Base-by-base conservation (phyloP, 495 filamentous ascomycete species). In the Trichoderma reesei region DNA sequence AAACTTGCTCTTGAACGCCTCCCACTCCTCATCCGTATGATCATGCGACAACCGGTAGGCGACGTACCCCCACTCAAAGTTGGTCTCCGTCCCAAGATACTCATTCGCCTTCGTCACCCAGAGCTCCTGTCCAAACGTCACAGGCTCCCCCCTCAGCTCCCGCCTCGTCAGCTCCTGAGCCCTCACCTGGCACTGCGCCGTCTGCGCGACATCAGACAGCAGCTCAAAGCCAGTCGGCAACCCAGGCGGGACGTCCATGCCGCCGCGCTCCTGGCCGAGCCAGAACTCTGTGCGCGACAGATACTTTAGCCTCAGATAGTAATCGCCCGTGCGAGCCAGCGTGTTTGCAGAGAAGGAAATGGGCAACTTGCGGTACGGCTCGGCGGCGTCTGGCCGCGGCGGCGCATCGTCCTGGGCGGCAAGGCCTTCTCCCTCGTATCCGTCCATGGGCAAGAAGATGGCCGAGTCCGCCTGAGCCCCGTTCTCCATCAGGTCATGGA, bases 371-470 rank as follows among this genome's bases (percentile, higher is more conserved):
- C 60, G 26, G 13, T 62, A 41, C 3, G 39, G 26, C n/a, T 62
- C 37, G 5, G 18, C 26, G 60, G 60, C 60, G 11, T 20, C 60
- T 20, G 60, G 39, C 0, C 18, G 39, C 5, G 26, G 51, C 31
- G 51, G 51, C 31, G 51, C 51, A 13, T 56, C 51, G 60, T 62
- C 39, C 20, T 44, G 51, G 6, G 18, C 20, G 11, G 20, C 13
- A 31, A 41, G 16, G 9, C 36, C 16, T 34, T 38, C 60, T n/a
- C 60, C 60, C 16, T 41, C 60, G 20, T 62, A 62, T 3, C 60
- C 60, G 20, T 62, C 39, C 60, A 62, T 41, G 5, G 60, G 60
- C n/a, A 62, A 14, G 11, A 62, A 62, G 36, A 62, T 62, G 39
- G 14, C 38, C 10, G 38, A 33, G 20, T 62, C 60, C n/a, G 60